Conservation (phyloP, 2,329 filamentous ascomycete genomes). For the Amesomyces nigricolor region DNA sequence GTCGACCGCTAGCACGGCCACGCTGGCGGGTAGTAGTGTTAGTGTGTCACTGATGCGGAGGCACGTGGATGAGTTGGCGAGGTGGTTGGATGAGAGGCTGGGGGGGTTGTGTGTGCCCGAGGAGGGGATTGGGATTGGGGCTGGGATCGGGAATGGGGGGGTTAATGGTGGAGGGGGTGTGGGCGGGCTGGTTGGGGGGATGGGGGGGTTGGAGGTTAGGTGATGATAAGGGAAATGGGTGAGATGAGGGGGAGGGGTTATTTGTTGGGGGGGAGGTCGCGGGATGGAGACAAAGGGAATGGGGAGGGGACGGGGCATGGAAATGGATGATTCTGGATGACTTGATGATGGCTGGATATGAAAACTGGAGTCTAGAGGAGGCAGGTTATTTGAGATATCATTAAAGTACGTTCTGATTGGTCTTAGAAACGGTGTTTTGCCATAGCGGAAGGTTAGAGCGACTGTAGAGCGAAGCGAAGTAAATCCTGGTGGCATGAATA, state of each 20-base stretch:
- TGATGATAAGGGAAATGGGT: background rate
- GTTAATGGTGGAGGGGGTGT: background rate
- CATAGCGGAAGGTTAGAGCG: too few species aligned
- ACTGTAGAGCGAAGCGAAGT: too few species aligned
- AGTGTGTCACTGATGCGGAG: constrained; percentile 48
- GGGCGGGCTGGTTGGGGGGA: background rate
- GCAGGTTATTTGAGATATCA: background rate
- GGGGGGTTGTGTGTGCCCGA: constrained; percentile 48
- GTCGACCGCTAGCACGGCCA: constrained; percentile 6
- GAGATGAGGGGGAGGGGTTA: background rate
- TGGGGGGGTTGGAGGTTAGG: constrained; percentile 1
- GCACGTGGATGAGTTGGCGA: constrained; percentile 54
- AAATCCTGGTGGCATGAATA: too few species aligned
- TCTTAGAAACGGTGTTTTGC: too few species aligned
- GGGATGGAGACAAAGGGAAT: too few species aligned
- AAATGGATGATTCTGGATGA: too few species aligned
- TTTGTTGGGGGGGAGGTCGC: too few species aligned
- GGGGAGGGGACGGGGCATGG: too few species aligned
- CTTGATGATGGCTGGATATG: background rate
- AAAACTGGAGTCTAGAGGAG: background rate
- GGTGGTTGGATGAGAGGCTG: constrained; percentile 56
- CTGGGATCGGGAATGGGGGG: background rate
- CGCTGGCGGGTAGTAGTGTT: constrained; percentile 33
- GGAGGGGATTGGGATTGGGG: constrained; percentile 40
- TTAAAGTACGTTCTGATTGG: too few species aligned